A percentile compares a stretch with the other conserved stretches of the same genome.
phyloP scores from a whole-genome alignment of 352 stramenopile species.

The Phytophthora palmivora region DNA sequence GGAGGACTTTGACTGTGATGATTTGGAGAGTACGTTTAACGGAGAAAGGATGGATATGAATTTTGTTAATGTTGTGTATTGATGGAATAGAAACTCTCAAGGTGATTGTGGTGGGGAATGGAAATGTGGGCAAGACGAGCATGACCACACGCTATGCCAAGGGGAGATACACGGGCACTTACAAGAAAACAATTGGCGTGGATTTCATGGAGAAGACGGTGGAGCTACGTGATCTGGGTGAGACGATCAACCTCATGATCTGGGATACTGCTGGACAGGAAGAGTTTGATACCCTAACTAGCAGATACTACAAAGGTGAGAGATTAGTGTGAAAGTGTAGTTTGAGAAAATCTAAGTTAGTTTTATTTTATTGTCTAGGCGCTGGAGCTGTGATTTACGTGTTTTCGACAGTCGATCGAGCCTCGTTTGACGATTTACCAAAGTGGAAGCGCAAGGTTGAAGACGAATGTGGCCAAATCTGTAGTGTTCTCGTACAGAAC shows the following conservation, averaged over 20 bases:
- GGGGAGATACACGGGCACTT: slow-evolving; percentile 77
- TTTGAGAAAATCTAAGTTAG: not conserved
- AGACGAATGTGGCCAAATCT: slow-evolving; percentile 70
- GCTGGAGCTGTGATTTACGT: slow-evolving; percentile 78
- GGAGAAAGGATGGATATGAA: slow-evolving; percentile 11
- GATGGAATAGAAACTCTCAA: slow-evolving; percentile 71
- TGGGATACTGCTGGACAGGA: slow-evolving; percentile 87
- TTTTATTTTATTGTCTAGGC: slow-evolving; percentile 22
- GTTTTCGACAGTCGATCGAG: slow-evolving; percentile 77
- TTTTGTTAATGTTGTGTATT: not conserved
- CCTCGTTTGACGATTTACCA: slow-evolving; percentile 73
- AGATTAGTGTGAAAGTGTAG: not conserved
- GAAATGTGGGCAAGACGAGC: slow-evolving; percentile 86
- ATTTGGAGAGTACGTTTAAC: slow-evolving; percentile 80
- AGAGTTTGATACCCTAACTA: slow-evolving; percentile 82
- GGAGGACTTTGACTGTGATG: slow-evolving; percentile 71
- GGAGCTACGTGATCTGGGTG: slow-evolving; percentile 61
- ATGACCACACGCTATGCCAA: slow-evolving; percentile 85
- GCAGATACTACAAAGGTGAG: slow-evolving; percentile 76
- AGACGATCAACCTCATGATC: slow-evolving; percentile 82
- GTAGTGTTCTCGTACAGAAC: slow-evolving; percentile 78
- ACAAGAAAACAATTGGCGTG: slow-evolving; percentile 88
- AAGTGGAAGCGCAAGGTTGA: slow-evolving; percentile 80
- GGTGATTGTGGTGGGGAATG: slow-evolving; percentile 86
- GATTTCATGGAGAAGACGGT: slow-evolving; percentile 88